Evolutionary conservation across 306 rosid genomes (phyloP).

Genomic region (Cercis canadensis): DNA sequence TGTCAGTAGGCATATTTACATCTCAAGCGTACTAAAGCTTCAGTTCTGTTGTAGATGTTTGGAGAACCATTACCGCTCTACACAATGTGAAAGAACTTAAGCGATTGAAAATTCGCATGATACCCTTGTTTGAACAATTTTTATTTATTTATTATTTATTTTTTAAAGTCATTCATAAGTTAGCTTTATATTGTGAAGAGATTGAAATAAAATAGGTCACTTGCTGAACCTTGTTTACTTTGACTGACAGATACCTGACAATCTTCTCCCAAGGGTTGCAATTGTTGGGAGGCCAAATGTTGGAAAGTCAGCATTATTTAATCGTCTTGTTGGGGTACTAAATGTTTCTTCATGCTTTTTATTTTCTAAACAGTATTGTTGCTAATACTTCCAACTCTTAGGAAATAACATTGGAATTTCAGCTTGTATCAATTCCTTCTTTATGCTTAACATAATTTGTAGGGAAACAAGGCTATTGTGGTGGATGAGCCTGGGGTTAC

Average conservation of each 20-base stretch:
- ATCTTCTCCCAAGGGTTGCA: slow-evolving; percentile 83
- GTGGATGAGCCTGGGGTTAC: slow-evolving; percentile 99
- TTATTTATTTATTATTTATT: slow-evolving; percentile 11
- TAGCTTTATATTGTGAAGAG: slow-evolving; percentile 29
- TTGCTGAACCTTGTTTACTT: slow-evolving; percentile 39
- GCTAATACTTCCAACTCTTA: slow-evolving; percentile 8
- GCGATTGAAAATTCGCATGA: slow-evolving; percentile 17
- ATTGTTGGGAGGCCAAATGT: slow-evolving; percentile 97
- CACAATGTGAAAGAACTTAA: not conserved
- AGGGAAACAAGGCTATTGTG: slow-evolving; percentile 95
- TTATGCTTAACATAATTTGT: slow-evolving; percentile 21
- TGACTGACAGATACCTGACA: slow-evolving; percentile 80
- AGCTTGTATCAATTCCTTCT: not conserved
- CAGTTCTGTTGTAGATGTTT: not conserved
- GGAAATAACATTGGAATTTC: slow-evolving; percentile 28
- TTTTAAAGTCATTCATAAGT: slow-evolving; percentile 1
- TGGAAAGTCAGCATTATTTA: slow-evolving; percentile 93
- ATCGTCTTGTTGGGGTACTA: slow-evolving; percentile 93
- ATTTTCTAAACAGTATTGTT: slow-evolving; percentile 14
- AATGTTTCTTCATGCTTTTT: slow-evolving; percentile 33
- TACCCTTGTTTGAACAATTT: not conserved
- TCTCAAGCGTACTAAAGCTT: not conserved
- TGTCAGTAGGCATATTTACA: slow-evolving; percentile 47
- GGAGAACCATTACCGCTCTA: not conserved
- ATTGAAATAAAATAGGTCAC: slow-evolving; percentile 27